Percentiles rank a stretch among this genome's conserved stretches.
These are phyloP conservation scores for Trichothecium roseum DNA, from an alignment of 2,329 filamentous ascomycete species.

Conservation along the genomic window DNA sequence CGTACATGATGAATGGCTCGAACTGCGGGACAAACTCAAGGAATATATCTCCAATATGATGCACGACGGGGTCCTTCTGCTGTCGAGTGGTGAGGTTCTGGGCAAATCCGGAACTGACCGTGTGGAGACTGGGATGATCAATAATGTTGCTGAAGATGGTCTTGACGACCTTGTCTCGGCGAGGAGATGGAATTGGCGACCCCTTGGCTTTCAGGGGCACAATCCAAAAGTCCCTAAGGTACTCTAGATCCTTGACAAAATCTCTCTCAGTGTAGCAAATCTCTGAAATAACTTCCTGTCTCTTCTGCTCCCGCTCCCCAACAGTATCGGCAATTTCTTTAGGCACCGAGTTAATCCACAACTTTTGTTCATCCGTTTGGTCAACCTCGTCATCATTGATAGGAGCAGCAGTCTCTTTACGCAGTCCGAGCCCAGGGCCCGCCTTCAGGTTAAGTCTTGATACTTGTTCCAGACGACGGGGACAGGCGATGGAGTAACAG, in stretches of 20 bases:
- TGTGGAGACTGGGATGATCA: constrained; percentile 71
- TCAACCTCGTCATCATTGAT: constrained; percentile 71
- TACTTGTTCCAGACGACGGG: constrained; percentile 85
- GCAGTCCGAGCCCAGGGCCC: constrained; percentile 61
- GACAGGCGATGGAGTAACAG: constrained; percentile 97
- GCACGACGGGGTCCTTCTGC: constrained; percentile 80
- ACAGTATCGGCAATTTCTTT: constrained; percentile 90
- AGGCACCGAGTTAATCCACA: constrained; percentile 98
- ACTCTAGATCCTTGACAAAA: constrained; percentile 98
- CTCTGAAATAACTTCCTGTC: constrained; percentile 95
- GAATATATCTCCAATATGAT: constrained; percentile 89
- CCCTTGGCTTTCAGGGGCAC: constrained; percentile 71
- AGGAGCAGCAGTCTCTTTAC: constrained; percentile 45
- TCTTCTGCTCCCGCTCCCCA: constrained; percentile 86
- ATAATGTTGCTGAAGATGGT: constrained; percentile 95
- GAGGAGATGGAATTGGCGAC: constrained; percentile 81
- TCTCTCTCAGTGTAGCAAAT: constrained; percentile 98
- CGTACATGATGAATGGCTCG: constrained; percentile 92
- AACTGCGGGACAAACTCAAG: constrained; percentile 86
- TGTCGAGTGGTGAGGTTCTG: constrained; percentile 83
- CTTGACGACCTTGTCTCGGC: constrained; percentile 81
- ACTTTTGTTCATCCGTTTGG: constrained; percentile 88
- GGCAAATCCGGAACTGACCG: constrained; percentile 80
- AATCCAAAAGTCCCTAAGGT: constrained; percentile 98
- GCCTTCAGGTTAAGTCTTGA: constrained; percentile 89